Evolutionary conservation across 1,139 yeast species (phyloP), one percentile per base, ranked within the genome.

Genomic region (Yamadazyma diospyri): DNA sequence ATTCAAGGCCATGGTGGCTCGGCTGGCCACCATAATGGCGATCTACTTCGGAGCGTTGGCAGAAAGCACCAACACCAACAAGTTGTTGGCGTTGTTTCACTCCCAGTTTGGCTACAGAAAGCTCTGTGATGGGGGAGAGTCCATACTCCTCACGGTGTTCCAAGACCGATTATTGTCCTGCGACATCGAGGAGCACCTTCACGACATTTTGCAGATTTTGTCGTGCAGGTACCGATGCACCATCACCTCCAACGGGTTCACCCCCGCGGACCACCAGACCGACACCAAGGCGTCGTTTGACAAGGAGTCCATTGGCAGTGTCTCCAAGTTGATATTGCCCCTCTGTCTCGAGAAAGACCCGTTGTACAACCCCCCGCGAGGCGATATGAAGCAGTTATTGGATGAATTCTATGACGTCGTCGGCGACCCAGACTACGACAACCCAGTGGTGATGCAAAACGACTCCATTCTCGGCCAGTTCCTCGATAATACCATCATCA

Each of bases 171-270:
- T 87, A 16, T 59, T 78, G 5, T 48, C 61, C 1, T 57, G 72
- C 17, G 60, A 69, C 6, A 60, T 72, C 48, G 47, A 51, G 2
- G 30, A 34, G 3, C 37, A 38, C 16, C 80, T 81, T 39, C 36
- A 34, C 12, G 87, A 88, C 34, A 55, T 86, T 33, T 63, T 85
- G 7, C 97, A 92, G 48, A 68, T 87, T 21, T 61, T 92, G 15
- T 71, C 78, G 41, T 92, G 98, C 53, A 69, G 86, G 9, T 87
- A 81, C 48, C 94, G 86, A 27, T 69, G 85, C 37, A 63, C 69
- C 2, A 61, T 87, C 3, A 64, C 79, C 1, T 66, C 77, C 15
- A 87, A 79, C 14, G 67, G 66, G 5, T 76, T 75, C 43, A 62
- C 64, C 4, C 88, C 95, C 0, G 69, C 62, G 25, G 81, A 84